Percentiles rank a stretch among this genome's conserved stretches.
Evolutionary conservation across 2,329 filamentous ascomycete species (phyloP).

Genomic region (Fusarium cicatricum): DNA sequence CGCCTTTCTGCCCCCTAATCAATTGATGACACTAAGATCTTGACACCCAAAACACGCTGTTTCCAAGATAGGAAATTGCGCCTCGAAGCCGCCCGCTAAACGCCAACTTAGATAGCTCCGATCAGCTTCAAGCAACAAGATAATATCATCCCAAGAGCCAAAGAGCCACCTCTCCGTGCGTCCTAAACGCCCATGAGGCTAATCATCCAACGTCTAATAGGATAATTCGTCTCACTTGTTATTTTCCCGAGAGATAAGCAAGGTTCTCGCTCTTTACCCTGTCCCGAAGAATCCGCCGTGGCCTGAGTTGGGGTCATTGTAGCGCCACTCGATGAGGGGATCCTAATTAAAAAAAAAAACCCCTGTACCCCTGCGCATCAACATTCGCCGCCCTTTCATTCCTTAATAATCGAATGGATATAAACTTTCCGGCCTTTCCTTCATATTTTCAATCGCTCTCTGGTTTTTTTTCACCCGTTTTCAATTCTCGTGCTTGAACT

Average conservation of each 20-base stretch:
- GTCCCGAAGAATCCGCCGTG: constrained; percentile 28
- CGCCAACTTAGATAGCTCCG: constrained; percentile 5
- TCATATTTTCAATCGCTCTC: background rate
- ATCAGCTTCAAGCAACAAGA: background rate
- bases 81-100: constrained; percentile 8
- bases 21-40: constrained; percentile 16
- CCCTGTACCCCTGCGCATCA: constrained; percentile 38
- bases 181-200: constrained; percentile 9
- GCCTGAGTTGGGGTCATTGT: constrained; percentile 42
- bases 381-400: constrained; percentile 30
- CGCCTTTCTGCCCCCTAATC: constrained; percentile 14
- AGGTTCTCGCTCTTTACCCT: constrained; percentile 13
- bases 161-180: background rate
- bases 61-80: constrained; percentile 19
- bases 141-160: background rate
- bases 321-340: constrained; percentile 41
- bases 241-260: constrained; percentile 26
- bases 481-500: background rate
- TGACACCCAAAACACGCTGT: background rate
- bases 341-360: constrained; percentile 44
- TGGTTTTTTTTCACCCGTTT: constrained; percentile 15
- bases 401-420: constrained; percentile 12
- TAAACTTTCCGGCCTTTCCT: constrained; percentile 26
- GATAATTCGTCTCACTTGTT: constrained; percentile 13
- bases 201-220: constrained; percentile 25